Evolutionary conservation across 2,329 filamentous ascomycete species (phyloP).

Genomic region (Fusarium sterilihyphosum): DNA sequence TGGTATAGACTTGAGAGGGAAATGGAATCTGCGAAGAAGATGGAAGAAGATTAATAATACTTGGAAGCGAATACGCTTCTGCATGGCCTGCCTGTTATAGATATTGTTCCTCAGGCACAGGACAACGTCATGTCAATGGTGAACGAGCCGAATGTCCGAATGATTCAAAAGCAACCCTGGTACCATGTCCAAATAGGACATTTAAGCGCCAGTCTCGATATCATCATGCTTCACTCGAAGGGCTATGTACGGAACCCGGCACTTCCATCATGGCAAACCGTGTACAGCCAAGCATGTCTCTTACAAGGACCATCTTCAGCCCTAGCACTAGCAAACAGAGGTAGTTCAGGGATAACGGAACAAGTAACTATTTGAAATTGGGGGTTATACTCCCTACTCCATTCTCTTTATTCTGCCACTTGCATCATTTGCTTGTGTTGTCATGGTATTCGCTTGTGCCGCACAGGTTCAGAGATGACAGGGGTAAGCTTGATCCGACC

Average conservation of each 20-base stretch:
- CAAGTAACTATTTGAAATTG: background rate
- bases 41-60: slow-evolving; percentile 3
- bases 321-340: slow-evolving; percentile 11
- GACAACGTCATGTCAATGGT: background rate
- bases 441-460: slow-evolving; percentile 28
- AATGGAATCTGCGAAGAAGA: background rate
- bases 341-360: background rate
- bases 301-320: slow-evolving; percentile 23
- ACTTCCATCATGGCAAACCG: background rate
- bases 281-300: slow-evolving; percentile 22
- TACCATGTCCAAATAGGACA: background rate
- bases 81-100: background rate
- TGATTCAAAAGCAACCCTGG: background rate
- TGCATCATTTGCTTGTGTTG: background rate
- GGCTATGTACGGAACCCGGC: slow-evolving; percentile 2
- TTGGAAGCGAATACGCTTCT: background rate
- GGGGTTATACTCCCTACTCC: background rate
- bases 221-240: slow-evolving; percentile 5
- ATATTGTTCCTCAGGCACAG: background rate
- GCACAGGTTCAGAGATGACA: slow-evolving; percentile 13
- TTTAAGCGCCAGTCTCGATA: background rate
- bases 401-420: background rate
- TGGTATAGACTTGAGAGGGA: background rate
- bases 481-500: slow-evolving; percentile 9
- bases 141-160: background rate